Percentiles rank a stretch among this genome's conserved stretches.
Evolutionary conservation across 345 rosid genomes (phyloP).

Genomic region (Lumnitzera racemosa): DNA sequence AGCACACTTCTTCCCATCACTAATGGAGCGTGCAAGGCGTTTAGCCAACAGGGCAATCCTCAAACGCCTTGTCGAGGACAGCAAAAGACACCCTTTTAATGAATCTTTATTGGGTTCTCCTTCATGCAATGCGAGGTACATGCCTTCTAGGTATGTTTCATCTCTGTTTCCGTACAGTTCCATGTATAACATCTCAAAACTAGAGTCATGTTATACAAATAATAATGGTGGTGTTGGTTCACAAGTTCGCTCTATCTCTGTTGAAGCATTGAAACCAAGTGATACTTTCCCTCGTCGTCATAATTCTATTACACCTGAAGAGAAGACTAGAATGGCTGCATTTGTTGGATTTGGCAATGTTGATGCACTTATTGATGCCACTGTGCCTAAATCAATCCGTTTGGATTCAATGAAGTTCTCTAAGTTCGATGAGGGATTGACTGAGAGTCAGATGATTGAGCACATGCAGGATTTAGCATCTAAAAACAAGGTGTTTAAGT

Average conservation of each 20-base stretch:
- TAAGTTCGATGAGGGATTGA: conserved; percentile 79
- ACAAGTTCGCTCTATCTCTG: conserved; percentile 50
- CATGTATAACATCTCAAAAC: not conserved
- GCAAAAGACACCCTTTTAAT: conserved; percentile 41
- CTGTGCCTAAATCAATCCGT: conserved; percentile 93
- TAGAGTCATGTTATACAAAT: conserved; percentile 18
- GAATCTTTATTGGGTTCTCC: conserved; percentile 24
- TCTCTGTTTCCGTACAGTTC: conserved; percentile 55
- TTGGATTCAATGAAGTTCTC: conserved; percentile 79
- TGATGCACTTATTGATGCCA: conserved; percentile 69
- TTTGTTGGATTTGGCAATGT: conserved; percentile 62
- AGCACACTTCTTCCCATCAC: conserved; percentile 1
- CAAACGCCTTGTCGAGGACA: conserved; percentile 47
- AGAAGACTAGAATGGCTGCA: conserved; percentile 68
- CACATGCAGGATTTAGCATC: conserved; percentile 77
- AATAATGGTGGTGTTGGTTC: conserved; percentile 28
- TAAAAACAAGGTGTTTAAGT: conserved; percentile 76
- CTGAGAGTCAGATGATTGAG: conserved; percentile 78
- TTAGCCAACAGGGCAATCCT: conserved; percentile 79
- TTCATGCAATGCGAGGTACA: conserved; percentile 9
- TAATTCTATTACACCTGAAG: conserved; percentile 88
- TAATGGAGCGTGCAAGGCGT: conserved; percentile 93
- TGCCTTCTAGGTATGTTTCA: conserved; percentile 68
- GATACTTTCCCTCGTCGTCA: conserved; percentile 95
- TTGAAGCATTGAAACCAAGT: conserved; percentile 57